These are phyloP conservation scores for Entomortierella parvispora DNA, from an alignment of 192 early-diverging fungal genomes.

Conservation along the genomic window DNA sequence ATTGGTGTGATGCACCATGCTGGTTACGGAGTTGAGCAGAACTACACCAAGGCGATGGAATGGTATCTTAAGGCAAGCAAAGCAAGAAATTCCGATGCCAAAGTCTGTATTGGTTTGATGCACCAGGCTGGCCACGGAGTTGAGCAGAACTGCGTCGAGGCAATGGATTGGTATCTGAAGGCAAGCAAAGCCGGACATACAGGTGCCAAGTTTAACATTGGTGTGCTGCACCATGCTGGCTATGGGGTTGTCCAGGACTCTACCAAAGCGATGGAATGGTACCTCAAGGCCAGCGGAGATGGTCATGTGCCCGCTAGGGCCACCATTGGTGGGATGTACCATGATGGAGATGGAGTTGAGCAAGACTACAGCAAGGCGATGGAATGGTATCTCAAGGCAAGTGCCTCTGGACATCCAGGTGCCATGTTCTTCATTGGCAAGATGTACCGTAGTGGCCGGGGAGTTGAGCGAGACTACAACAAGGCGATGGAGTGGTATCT, in stretches of 20 bases:
- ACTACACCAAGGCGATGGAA: neutral
- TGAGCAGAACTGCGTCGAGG: slow-evolving; percentile 17
- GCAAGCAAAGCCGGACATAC: slow-evolving; percentile 38
- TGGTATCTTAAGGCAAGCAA: slow-evolving; percentile 37
- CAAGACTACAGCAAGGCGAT: slow-evolving; percentile 32
- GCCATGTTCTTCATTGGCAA: slow-evolving; percentile 45
- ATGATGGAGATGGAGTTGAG: too few relatives aligned
- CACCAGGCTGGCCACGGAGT: slow-evolving; percentile 42
- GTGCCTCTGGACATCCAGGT: slow-evolving; percentile 37
- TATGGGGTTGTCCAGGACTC: slow-evolving; percentile 6
- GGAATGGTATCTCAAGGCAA: slow-evolving; percentile 53
- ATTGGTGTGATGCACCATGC: slow-evolving; percentile 50
- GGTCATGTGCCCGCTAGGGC: neutral
- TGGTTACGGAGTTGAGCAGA: slow-evolving; percentile 26
- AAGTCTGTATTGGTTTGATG: slow-evolving; percentile 43
- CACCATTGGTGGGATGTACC: too few relatives aligned
- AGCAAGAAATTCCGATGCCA: slow-evolving; percentile 31
- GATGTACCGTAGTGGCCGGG: slow-evolving; percentile 47
- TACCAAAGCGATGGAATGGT: slow-evolving; percentile 9
- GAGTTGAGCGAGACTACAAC: neutral
- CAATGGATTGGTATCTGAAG: slow-evolving; percentile 44
- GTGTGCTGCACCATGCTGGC: slow-evolving; percentile 4
- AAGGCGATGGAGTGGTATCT: slow-evolving; percentile 8
- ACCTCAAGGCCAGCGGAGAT: neutral
- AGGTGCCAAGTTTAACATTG: slow-evolving; percentile 4